These are phyloP conservation scores for Schizothecium vesticola DNA, from an alignment of 495 filamentous ascomycete species.

Conservation along the genomic window DNA sequence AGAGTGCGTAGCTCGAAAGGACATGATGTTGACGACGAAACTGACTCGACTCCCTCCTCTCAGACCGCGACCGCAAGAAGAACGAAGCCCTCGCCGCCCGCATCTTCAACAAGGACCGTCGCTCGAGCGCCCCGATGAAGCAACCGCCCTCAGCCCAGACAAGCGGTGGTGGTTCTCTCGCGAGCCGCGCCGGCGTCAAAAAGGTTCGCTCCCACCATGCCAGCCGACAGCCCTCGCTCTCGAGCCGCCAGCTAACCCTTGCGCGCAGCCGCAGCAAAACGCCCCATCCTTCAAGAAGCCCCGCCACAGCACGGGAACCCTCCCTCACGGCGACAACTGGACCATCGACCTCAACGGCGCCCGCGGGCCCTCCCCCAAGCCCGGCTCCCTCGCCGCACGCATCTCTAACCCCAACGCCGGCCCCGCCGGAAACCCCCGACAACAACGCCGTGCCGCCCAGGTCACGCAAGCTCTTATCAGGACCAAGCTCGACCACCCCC, in stretches of 20 bases:
- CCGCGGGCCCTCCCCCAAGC: slow-evolving; percentile 22
- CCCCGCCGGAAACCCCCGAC: slow-evolving; percentile 18
- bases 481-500: slow-evolving; percentile 11
- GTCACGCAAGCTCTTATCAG: slow-evolving; percentile 26
- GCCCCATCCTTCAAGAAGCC: slow-evolving; percentile 14
- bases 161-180: slow-evolving; percentile 52
- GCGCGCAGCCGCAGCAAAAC: slow-evolving; percentile 12
- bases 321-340: slow-evolving; percentile 47
- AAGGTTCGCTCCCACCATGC: slow-evolving; percentile 49
- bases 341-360: slow-evolving; percentile 49
- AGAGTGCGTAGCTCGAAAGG: slow-evolving; percentile 37
- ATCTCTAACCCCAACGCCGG: slow-evolving; percentile 36
- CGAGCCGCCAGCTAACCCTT: slow-evolving; percentile 7
- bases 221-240: neutral
- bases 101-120: slow-evolving; percentile 62
- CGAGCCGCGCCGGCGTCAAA: slow-evolving; percentile 68
- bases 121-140: slow-evolving; percentile 52
- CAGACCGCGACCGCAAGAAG: slow-evolving; percentile 64
- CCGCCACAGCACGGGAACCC: slow-evolving; percentile 35
- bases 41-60: neutral
- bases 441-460: slow-evolving; percentile 30
- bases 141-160: slow-evolving; percentile 33
- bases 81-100: slow-evolving; percentile 65
- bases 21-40: neutral
- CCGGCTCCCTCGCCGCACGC: slow-evolving; percentile 39